A percentile compares a stretch with the other conserved stretches of the same genome.
These are phyloP conservation scores for Ustilago shanxiensis DNA, from an alignment of 1,284 basidiomycete species.

Conservation along the genomic window DNA sequence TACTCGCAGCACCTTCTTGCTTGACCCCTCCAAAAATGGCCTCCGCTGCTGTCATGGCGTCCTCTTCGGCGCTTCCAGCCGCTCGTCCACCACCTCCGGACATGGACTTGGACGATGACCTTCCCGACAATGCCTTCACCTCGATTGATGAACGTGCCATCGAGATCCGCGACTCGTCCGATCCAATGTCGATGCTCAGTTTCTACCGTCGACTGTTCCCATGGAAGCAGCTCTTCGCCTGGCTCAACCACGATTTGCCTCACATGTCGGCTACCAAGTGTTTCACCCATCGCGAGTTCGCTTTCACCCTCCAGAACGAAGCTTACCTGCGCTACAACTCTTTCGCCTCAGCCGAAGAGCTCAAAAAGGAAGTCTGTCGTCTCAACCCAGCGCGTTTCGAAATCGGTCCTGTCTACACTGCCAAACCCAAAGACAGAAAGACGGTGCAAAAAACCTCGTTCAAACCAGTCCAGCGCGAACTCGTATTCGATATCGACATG, in stretches of 20 bases:
- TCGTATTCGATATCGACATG: slow-evolving; percentile 99
- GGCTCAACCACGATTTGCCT: slow-evolving; percentile 88
- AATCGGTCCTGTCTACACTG: slow-evolving; percentile 93
- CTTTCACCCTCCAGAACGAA: slow-evolving; percentile 92
- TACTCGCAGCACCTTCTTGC: neutral
- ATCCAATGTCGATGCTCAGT: slow-evolving; percentile 81
- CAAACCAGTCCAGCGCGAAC: slow-evolving; percentile 84
- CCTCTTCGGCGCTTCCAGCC: slow-evolving; percentile 37
- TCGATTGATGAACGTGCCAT: slow-evolving; percentile 63
- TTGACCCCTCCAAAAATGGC: no score
- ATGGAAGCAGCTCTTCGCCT: slow-evolving; percentile 91
- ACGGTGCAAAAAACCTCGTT: slow-evolving; percentile 82
- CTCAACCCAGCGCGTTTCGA: slow-evolving; percentile 80
- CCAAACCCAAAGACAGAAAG: slow-evolving; percentile 90
- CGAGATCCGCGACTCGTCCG: slow-evolving; percentile 71
- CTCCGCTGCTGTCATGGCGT: slow-evolving; percentile 44
- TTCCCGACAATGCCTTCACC: slow-evolving; percentile 53
- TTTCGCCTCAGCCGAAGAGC: slow-evolving; percentile 84
- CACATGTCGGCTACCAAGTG: slow-evolving; percentile 76
- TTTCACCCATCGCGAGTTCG: slow-evolving; percentile 84
- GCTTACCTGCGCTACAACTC: slow-evolving; percentile 94
- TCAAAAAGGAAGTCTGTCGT: slow-evolving; percentile 81
- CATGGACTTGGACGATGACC: slow-evolving; percentile 56
- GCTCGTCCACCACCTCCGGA: slow-evolving; percentile 60
- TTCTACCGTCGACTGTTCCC: slow-evolving; percentile 95